Evolutionary conservation across 768 basidiomycete species (phyloP).

Genomic region (Pleurotus giganteus): DNA sequence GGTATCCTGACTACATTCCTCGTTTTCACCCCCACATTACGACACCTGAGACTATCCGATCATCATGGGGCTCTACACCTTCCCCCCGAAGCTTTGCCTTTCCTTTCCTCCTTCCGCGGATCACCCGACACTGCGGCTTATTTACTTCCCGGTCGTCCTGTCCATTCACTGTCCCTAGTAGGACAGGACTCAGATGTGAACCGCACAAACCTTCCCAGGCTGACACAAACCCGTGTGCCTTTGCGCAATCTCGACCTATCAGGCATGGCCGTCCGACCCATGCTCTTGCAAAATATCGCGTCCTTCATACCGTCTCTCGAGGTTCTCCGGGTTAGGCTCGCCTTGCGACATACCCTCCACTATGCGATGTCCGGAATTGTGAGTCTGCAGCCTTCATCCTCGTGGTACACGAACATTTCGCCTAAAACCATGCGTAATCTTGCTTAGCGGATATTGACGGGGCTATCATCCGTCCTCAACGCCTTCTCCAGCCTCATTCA

Average conservation of each 20-base stretch:
- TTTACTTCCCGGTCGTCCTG: slow-evolving; percentile 60
- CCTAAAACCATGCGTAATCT: slow-evolving; percentile 9
- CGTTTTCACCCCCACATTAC: slow-evolving; percentile 35
- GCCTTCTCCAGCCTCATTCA: slow-evolving; percentile 45
- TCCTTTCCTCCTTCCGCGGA: slow-evolving; percentile 57
- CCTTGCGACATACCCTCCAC: slow-evolving; percentile 64
- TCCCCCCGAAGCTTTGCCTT: slow-evolving; percentile 41
- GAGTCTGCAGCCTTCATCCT: slow-evolving; percentile 29
- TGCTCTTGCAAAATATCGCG: slow-evolving; percentile 55
- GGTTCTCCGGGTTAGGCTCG: slow-evolving; percentile 52
- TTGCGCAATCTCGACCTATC: slow-evolving; percentile 58
- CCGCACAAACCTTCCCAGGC: slow-evolving; percentile 45
- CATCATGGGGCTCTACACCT: slow-evolving; percentile 40
- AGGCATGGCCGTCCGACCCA: slow-evolving; percentile 56
- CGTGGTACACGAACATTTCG: slow-evolving; percentile 11
- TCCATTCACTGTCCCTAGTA: slow-evolving; percentile 52
- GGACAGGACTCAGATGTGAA: slow-evolving; percentile 57
- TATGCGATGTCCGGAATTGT: slow-evolving; percentile 65
- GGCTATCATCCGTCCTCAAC: slow-evolving; percentile 54
- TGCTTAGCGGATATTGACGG: slow-evolving; percentile 52
- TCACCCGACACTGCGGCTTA: slow-evolving; percentile 55
- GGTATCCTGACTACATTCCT: slow-evolving; percentile 41
- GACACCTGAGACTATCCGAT: slow-evolving; percentile 46
- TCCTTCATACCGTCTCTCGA: slow-evolving; percentile 48
- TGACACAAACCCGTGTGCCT: slow-evolving; percentile 47